These are phyloP conservation scores for Candida loeiensis DNA, from an alignment of 805 yeast species.

Conservation along the genomic window DNA sequence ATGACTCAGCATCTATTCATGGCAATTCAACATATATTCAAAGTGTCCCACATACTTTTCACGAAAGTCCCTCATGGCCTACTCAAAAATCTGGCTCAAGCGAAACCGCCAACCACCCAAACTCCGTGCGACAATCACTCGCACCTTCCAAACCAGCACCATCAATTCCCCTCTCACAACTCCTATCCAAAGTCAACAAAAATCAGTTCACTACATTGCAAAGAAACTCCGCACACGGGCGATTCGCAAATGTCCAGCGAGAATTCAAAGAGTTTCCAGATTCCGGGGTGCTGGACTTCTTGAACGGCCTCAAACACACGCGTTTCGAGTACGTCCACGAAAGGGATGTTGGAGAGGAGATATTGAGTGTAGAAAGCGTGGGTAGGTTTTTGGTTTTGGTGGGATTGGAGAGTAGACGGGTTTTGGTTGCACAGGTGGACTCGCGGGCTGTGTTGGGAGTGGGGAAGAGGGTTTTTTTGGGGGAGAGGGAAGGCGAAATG, in stretches of 20 bases:
- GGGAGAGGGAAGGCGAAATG: conserved; percentile 1
- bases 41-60: too few relatives aligned
- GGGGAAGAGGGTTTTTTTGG: conserved; percentile 8
- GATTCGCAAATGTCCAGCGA: conserved; percentile 5
- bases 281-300: not conserved
- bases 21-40: too few relatives aligned
- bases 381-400: conserved; percentile 12
- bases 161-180: not conserved
- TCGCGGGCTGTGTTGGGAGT: conserved; percentile 4
- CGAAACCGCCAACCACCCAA: too few relatives aligned
- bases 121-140: too few relatives aligned
- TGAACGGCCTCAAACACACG: not conserved
- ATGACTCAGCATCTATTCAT: too few relatives aligned
- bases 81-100: too few relatives aligned
- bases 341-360: not conserved
- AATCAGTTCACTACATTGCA: not conserved
- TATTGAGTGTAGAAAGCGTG: conserved; percentile 1
- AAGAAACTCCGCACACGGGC: not conserved
- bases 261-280: not conserved
- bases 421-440: conserved; percentile 10
- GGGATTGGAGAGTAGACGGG: not conserved
- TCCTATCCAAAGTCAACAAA: not conserved
- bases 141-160: too few relatives aligned
- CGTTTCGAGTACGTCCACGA: not conserved
- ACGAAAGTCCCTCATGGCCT: too few relatives aligned